phyloP scores from a whole-genome alignment of 768 basidiomycete species.

The Boletus fagicola region DNA sequence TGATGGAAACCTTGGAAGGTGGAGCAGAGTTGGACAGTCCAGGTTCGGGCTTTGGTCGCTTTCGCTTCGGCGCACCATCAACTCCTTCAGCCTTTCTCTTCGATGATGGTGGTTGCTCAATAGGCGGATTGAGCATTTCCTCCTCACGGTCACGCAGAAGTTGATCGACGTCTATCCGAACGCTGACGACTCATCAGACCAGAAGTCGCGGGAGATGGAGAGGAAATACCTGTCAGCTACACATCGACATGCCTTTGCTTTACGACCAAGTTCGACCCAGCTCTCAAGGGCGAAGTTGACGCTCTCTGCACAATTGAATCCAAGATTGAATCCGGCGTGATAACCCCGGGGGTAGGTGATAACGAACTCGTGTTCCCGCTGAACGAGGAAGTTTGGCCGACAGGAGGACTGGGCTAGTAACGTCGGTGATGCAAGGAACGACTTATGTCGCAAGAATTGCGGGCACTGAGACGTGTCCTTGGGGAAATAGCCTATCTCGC shows the following conservation, averaged over 20 bases:
- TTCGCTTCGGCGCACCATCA: slow-evolving; percentile 29
- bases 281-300: slow-evolving; percentile 96
- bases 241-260: slow-evolving; percentile 74
- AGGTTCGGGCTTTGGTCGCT: slow-evolving; percentile 23
- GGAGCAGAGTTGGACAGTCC: slow-evolving; percentile 13
- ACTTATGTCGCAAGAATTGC: slow-evolving; percentile 96
- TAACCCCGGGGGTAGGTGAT: slow-evolving; percentile 95
- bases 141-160: slow-evolving; percentile 66
- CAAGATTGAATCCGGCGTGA: slow-evolving; percentile 95
- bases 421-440: slow-evolving; percentile 88
- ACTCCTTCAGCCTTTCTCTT: slow-evolving; percentile 41
- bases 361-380: slow-evolving; percentile 93
- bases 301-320: slow-evolving; percentile 94
- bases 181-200: slow-evolving; percentile 46
- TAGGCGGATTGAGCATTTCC: slow-evolving; percentile 33
- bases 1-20: slow-evolving; percentile 49
- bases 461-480: slow-evolving; percentile 81
- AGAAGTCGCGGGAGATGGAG: neutral
- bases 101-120: slow-evolving; percentile 15
- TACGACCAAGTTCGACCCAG: slow-evolving; percentile 87
- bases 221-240: slow-evolving; percentile 62
- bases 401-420: slow-evolving; percentile 77
- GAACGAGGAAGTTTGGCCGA: slow-evolving; percentile 82
- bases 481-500: slow-evolving; percentile 75
- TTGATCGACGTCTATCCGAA: slow-evolving; percentile 90